Conservation (phyloP, 305 asterid genomes). For the Plantago coronopus region DNA sequence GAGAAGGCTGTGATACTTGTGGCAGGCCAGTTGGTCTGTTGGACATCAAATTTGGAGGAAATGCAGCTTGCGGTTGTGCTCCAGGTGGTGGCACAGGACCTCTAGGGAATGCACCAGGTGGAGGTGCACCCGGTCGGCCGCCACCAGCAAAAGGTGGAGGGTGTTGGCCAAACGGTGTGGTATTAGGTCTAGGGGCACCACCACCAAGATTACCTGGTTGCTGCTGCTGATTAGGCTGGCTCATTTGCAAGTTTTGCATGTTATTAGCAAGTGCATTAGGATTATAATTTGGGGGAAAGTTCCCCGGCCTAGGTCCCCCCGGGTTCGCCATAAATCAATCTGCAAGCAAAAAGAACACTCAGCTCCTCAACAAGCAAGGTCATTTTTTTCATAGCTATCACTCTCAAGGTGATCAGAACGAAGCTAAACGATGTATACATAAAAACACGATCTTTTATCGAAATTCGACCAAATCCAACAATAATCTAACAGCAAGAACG, state of each 20-base stretch:
- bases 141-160: conserved; percentile 59
- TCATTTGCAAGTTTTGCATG: conserved; percentile 78
- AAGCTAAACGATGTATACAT: background rate
- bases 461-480: conserved; percentile 5
- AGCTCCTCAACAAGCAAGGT: no score
- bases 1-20: conserved; percentile 55
- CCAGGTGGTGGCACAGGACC: conserved; percentile 47
- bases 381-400: background rate
- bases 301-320: conserved; percentile 86
- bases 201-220: conserved; percentile 32
- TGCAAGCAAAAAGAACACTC: background rate
- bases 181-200: conserved; percentile 52
- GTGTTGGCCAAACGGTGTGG: conserved; percentile 74
- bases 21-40: conserved; percentile 60
- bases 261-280: conserved; percentile 71
- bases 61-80: conserved; percentile 48
- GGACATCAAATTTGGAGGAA: conserved; percentile 48
- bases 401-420: background rate
- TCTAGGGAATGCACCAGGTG: conserved; percentile 66
- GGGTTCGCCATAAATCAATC: conserved; percentile 75
- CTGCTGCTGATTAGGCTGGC: conserved; percentile 56
- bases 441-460: background rate
- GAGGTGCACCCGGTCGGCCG: conserved; percentile 76
- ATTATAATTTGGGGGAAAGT: conserved; percentile 67
- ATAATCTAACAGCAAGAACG: background rate